Base-by-base conservation (phyloP, 495 filamentous ascomycete genomes). In the Haplographium delicatum region DNA sequence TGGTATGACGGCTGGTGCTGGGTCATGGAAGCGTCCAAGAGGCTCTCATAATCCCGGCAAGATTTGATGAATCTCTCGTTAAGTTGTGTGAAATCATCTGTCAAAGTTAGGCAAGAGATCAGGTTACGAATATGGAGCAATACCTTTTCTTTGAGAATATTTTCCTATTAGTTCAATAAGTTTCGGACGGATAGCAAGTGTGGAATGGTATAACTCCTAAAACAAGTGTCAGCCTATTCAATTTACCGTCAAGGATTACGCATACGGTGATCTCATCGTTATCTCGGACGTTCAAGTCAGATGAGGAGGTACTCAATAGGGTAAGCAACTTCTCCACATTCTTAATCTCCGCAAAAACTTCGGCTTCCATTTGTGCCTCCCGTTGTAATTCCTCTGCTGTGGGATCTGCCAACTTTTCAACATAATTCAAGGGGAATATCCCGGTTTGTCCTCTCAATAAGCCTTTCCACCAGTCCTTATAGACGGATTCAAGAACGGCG, bases 41-140 rank as follows among this genome's bases (percentile, higher is more conserved):
- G 75, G 23, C 86, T 82, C 67, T 98, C 93, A 65, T 97, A 98
- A 64, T 97, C 93, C 58, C 91, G 80, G 50, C 93, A 82, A 9
- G 93, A 93, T 68, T 98, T 98, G 74, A 98, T 97, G 67, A 98
- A 98, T 65, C 97, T 97, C 60, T 98, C 93, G 63, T 98, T 98
- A 34, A 98, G 78, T 61, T 95, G 89, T 2, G 91, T 95, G 62
- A 98, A 96, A 62, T 98, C 93, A 68, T 98, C 90, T 96, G 52
- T 18, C 39, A 19, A 9, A 33, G 25, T 45, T 41, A 54, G 20
- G 13, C 39, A 22, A 25, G n/a, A 16, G 13, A 19, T 2, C 22
- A 38, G 19, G 6, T 5, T 11, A 43, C 1, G 18, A 47, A 33
- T 11, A 13, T n/a, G 24, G 10, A 10, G 18, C 4, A 61, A 48